Conservation (phyloP, 805 yeast species). For the Starmerella bombi region DNA sequence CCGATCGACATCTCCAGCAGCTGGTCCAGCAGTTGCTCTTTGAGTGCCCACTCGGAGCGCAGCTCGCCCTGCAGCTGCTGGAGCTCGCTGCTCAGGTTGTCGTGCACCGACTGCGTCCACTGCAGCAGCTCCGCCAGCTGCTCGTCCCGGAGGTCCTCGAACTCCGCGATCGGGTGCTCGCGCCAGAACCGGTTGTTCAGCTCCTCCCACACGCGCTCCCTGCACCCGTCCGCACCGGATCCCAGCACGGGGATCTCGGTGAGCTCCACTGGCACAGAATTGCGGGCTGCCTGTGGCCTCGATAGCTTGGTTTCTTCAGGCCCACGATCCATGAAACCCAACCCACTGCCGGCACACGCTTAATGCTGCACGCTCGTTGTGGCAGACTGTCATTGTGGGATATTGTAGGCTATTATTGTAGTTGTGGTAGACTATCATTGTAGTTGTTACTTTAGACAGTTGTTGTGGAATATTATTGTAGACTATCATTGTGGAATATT, state of each 20-base stretch:
- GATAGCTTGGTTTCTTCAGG: neutral
- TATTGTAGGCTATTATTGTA: too few relatives aligned
- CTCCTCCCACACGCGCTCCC: conserved; percentile 8
- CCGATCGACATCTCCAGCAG: conserved; percentile 16
- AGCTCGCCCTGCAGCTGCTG: conserved; percentile 15
- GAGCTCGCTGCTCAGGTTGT: conserved; percentile 20
- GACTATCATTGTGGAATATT: too few relatives aligned
- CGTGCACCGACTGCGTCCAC: conserved; percentile 26
- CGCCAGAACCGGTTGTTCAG: conserved; percentile 6
- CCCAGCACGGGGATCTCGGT: conserved; percentile 9
- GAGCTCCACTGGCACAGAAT: conserved; percentile 6
- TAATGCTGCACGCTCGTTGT: too few relatives aligned
- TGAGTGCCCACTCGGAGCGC: conserved; percentile 25
- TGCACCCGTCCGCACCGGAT: neutral
- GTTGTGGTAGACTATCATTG: too few relatives aligned
- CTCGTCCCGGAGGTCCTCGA: conserved; percentile 5
- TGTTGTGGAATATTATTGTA: too few relatives aligned
- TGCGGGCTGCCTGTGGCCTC: neutral
- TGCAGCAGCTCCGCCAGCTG: conserved; percentile 18
- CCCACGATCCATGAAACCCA: neutral
- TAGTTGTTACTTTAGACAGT: too few relatives aligned
- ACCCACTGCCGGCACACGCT: too few relatives aligned
- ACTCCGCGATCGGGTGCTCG: conserved; percentile 1
- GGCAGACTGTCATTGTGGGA: too few relatives aligned
- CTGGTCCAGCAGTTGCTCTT: conserved; percentile 27